These are phyloP conservation scores for Raffaelea arxii DNA, from an alignment of 2,329 filamentous ascomycete genomes.

Conservation along the genomic window DNA sequence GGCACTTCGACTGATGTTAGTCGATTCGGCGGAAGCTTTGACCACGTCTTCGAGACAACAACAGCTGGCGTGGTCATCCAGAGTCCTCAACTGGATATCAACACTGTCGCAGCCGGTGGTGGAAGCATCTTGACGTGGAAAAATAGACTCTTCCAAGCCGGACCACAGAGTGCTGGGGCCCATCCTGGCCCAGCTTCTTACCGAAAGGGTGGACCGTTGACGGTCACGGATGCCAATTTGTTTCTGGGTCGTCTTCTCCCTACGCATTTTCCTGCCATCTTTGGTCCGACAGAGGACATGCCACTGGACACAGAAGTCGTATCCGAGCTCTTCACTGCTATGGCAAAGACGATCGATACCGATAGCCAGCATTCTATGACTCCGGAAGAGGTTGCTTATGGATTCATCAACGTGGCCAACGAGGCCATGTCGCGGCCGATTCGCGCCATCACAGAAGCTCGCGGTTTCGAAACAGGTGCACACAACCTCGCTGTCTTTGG, in stretches of 20 bases:
- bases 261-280: conserved; percentile 59
- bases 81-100: conserved; percentile 84
- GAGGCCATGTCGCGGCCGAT: conserved; percentile 64
- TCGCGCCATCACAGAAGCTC: conserved; percentile 59
- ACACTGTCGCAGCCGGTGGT: conserved; percentile 83
- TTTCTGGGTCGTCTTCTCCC: conserved; percentile 46
- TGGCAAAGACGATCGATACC: conserved; percentile 55
- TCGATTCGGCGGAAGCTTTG: neutral
- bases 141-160: conserved; percentile 59
- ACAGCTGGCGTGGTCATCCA: conserved; percentile 78
- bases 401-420: conserved; percentile 59
- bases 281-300: conserved; percentile 54
- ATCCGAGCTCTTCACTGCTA: conserved; percentile 78
- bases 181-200: conserved; percentile 60
- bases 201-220: conserved; percentile 53
- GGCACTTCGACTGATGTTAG: conserved; percentile 8
- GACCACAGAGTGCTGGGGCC: conserved; percentile 55
- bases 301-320: conserved; percentile 57
- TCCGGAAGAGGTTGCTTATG: conserved; percentile 53
- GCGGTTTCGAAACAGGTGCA: conserved; percentile 59
- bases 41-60: conserved; percentile 28
- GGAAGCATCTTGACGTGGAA: conserved; percentile 56
- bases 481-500: conserved; percentile 64
- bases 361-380: conserved; percentile 15
- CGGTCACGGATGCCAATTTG: conserved; percentile 58